phyloP scores from a whole-genome alignment of 1,284 basidiomycete species.

The Anthracocystis panici-leucophaei region DNA sequence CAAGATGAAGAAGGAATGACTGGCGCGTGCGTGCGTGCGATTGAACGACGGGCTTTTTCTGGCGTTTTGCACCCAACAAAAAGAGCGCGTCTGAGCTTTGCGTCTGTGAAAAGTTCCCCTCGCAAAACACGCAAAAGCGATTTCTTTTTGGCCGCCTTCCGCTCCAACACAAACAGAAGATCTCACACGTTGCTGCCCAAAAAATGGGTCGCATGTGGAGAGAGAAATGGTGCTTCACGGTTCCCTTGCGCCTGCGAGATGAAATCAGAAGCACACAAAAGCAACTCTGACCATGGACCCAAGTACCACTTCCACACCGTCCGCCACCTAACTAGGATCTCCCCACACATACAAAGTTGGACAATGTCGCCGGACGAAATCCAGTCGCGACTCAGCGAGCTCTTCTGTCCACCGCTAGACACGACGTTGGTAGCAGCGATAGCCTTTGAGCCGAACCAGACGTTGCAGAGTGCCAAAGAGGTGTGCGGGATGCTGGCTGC shows the following conservation, averaged over 20 bases:
- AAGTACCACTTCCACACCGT: not conserved
- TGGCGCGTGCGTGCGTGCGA: conserved; percentile 22
- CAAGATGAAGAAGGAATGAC: not conserved
- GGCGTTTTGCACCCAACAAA: not conserved
- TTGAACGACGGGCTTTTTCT: not conserved
- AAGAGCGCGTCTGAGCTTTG: too few relatives aligned
- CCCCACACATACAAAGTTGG: not conserved
- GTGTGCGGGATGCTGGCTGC: conserved; percentile 50
- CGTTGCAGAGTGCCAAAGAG: conserved; percentile 48
- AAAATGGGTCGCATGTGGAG: too few relatives aligned
- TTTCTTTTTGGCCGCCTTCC: too few relatives aligned
- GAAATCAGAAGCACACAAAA: not conserved
- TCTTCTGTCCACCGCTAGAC: conserved; percentile 55
- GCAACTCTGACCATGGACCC: not conserved
- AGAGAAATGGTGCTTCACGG: too few relatives aligned
- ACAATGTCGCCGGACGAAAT: conserved; percentile 43
- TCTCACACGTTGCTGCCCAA: too few relatives aligned
- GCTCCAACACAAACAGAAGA: too few relatives aligned
- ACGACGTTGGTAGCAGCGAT: conserved; percentile 58
- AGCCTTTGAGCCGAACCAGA: conserved; percentile 51
- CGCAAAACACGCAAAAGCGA: too few relatives aligned
- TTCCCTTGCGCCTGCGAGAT: too few relatives aligned
- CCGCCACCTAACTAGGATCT: not conserved
- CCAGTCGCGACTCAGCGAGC: conserved; percentile 36
- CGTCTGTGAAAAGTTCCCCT: too few relatives aligned